Base-by-base conservation (phyloP, 345 rosid species). In the Pistacia atlantica region DNA sequence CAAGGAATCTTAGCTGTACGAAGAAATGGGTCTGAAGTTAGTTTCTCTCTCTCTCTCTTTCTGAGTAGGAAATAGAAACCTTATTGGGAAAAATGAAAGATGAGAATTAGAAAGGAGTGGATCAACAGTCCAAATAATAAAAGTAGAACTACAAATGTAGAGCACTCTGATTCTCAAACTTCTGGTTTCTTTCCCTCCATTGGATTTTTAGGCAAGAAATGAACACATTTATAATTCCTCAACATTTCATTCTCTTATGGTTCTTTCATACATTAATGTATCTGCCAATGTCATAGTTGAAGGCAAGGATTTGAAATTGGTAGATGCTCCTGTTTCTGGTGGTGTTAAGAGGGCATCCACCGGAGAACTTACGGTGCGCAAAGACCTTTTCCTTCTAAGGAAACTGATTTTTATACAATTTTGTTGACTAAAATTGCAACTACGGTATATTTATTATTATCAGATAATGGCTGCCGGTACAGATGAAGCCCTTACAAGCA, bases 261-360 rank as follows among this genome's bases (percentile, higher is more conserved):
- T 67, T 63, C 38, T 11, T 22, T 20, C 37, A 62, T 46, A 46
- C 59, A 12, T 6, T 73, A 35, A 75, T 75, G 77, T 68, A 18
- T 70, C 11, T 57, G 17, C 58, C 71, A 59, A 82, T 84, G 46
- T 83, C 64, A 38, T 77, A 91, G 97, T 69, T 85, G 95, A 88
- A 74, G 94, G 90, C 73, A 91, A 87, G 79, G 84, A 86, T 85
- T 80, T 95, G 84, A 93, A 90, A 86, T 80, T 95, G 88, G 97
- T 95, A 81, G 97, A 95, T 82, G 96, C 99, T 80, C 99, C 99
- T 78, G 99, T 95, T 83, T 95, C 98, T 72, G 99, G 99, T 72
- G 99, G 99, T 79, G 98, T 93, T 61, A 93, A 91, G 87, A 88
- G 87, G 84, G 99, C 99, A 48, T 76, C 94, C 61, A 83, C 72